Percentiles rank a stretch among this genome's conserved stretches.
Evolutionary conservation across 768 basidiomycete genomes (phyloP).

Genomic region (Baorangia bicolor): DNA sequence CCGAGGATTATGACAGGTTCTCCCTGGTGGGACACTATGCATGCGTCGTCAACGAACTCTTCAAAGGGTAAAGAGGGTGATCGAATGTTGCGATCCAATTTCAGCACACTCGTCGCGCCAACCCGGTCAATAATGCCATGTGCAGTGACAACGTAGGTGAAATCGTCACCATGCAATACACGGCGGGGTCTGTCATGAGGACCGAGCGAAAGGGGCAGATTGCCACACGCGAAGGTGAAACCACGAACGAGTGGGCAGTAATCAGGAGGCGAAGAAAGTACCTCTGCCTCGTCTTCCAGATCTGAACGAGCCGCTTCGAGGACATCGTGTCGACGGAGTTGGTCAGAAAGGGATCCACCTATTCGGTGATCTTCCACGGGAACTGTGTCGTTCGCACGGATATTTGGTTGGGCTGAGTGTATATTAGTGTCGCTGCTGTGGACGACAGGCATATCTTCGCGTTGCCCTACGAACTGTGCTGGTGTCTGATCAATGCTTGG

Average conservation of each 20-base stretch:
- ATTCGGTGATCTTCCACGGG: neutral
- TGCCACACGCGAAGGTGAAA: neutral
- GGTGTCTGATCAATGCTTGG: neutral
- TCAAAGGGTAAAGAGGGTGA: slow-evolving; percentile 22
- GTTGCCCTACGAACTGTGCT: neutral
- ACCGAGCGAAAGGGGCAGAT: slow-evolving; percentile 21
- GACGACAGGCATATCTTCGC: neutral
- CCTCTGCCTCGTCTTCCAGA: neutral
- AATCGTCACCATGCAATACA: slow-evolving; percentile 25
- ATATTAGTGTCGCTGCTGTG: neutral
- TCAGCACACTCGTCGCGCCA: slow-evolving; percentile 16
- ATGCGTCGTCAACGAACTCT: slow-evolving; percentile 44
- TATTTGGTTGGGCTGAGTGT: neutral
- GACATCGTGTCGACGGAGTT: neutral
- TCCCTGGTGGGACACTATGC: slow-evolving; percentile 31
- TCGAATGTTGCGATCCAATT: slow-evolving; percentile 17
- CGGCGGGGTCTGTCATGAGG: slow-evolving; percentile 42
- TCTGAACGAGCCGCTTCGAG: neutral
- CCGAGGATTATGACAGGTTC: slow-evolving; percentile 35
- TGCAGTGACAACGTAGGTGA: slow-evolving; percentile 36
- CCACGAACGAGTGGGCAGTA: neutral
- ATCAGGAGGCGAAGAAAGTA: neutral
- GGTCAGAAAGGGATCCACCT: neutral
- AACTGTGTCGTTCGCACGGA: neutral
- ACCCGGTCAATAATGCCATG: slow-evolving; percentile 38